Evolutionary conservation across 2,329 filamentous ascomycete genomes (phyloP), one percentile per base, ranked within the genome.

Genomic region (Aspergillus candidus): DNA sequence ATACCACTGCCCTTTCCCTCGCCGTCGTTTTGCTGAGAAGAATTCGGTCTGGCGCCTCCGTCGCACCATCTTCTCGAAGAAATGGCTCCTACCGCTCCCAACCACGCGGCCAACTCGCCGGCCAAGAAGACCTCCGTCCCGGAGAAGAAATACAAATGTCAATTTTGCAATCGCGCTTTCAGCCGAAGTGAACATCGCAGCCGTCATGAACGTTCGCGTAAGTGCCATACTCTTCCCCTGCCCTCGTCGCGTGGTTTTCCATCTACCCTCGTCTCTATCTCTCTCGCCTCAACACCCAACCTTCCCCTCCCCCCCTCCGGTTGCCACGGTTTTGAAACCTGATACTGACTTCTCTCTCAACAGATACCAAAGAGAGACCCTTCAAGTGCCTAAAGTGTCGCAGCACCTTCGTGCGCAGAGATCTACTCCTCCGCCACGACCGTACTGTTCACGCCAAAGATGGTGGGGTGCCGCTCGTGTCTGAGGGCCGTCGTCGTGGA

Each of bases 71-170:
- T 37, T 50, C 41, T 46, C 42, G 44, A 49, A 55, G 55, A 62
- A 46, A 70, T 70, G 67, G 67, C 68, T 60, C 65, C 68, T 39
- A 61, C 59, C 50, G 58, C 84, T 63, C 70, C 80, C 58, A 77
- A 80, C 63, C 74, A 80, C 63, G 80, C 88, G 63, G 79, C 83
- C 63, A 78, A 85, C 65, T 79, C 80, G 59, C 78, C 84, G 62
- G 82, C 86, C 70, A 94, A 94, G 72, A 94, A 94, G 74, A 76
- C 84, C 50, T 73, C 83, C 58, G 84, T 82, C 58, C 88, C 90
- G 44, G 93, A 97, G 76, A 91, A 94, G 77, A 95, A 96, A 73
- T 98, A 98, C 82, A 96, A 97, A 71, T 98, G 93, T 75, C 89
- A 95, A 76, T 97, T 95, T 72, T 97, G 93, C 76, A 90, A 90